These are phyloP conservation scores for Verruconis gallopava DNA, from an alignment of 2,329 filamentous ascomycete species.

Conservation along the genomic window DNA sequence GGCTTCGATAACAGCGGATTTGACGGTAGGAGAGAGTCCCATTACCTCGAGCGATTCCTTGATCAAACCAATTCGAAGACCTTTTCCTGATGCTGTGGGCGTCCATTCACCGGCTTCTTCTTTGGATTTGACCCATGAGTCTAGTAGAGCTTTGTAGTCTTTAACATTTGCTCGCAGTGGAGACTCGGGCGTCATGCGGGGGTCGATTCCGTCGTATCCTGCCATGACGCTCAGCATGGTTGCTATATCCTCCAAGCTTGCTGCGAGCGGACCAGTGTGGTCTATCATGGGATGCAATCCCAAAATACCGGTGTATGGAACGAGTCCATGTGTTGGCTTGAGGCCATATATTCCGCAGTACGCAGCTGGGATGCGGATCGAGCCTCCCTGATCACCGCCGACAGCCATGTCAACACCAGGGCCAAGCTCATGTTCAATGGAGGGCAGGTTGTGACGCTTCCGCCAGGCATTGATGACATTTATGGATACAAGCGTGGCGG, in stretches of 20 bases:
- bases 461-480: slow-evolving; percentile 18
- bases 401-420: slow-evolving; percentile 25
- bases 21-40: slow-evolving; percentile 27
- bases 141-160: slow-evolving; percentile 21
- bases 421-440: slow-evolving; percentile 15
- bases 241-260: slow-evolving; percentile 29
- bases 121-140: slow-evolving; percentile 17
- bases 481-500: slow-evolving; percentile 21
- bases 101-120: slow-evolving; percentile 19
- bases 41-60: slow-evolving; percentile 30
- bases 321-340: slow-evolving; percentile 29
- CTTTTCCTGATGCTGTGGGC: slow-evolving; percentile 21
- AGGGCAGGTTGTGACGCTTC: slow-evolving; percentile 14
- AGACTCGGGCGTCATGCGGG: slow-evolving; percentile 29
- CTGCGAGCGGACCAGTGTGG: slow-evolving; percentile 32
- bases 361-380: slow-evolving; percentile 12
- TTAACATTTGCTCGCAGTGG: slow-evolving; percentile 24
- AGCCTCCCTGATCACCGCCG: slow-evolving; percentile 20
- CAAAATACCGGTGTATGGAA: slow-evolving; percentile 33
- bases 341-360: slow-evolving; percentile 15
- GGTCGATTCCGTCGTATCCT: slow-evolving; percentile 33
- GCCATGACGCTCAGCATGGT: slow-evolving; percentile 28
- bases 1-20: slow-evolving; percentile 25
- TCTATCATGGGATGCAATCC: slow-evolving; percentile 31
- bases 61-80: slow-evolving; percentile 34